phyloP scores from a whole-genome alignment of 352 stramenopile species.

The Elongisporangium undulatum region DNA sequence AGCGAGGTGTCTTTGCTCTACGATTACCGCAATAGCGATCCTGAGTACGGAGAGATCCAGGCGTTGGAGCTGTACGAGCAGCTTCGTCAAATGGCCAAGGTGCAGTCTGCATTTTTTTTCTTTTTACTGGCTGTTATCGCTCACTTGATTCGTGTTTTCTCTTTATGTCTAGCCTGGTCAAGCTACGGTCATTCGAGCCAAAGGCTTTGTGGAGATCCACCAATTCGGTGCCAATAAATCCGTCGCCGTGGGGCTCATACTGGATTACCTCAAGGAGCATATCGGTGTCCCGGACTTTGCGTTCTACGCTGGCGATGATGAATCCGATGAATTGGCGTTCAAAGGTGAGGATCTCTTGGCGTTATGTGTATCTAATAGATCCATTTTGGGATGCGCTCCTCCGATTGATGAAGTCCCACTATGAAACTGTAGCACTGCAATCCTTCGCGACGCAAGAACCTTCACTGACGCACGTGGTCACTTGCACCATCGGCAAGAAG shows the following conservation, averaged over 20 bases:
- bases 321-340: constrained; percentile 93
- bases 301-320: constrained; percentile 96
- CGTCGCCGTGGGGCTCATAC: constrained; percentile 43
- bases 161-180: constrained; percentile 63
- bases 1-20: constrained; percentile 97
- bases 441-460: constrained; percentile 29
- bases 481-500: constrained; percentile 97
- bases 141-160: not conserved
- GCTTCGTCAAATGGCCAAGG: constrained; percentile 92
- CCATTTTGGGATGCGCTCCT: not conserved
- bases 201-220: constrained; percentile 73
- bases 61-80: constrained; percentile 90
- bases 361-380: constrained; percentile 39
- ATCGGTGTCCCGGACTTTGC: constrained; percentile 90
- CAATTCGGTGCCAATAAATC: constrained; percentile 72
- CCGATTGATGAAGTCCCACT: constrained; percentile 1
- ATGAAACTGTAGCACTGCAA: constrained; percentile 36
- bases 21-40: constrained; percentile 97
- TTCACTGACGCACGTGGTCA: constrained; percentile 70
- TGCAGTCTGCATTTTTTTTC: constrained; percentile 13
- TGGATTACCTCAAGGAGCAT: constrained; percentile 51
- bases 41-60: constrained; percentile 98
- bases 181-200: constrained; percentile 41
- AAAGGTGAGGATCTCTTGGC: constrained; percentile 28
- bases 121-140: not conserved